phyloP scores from a whole-genome alignment of 2,329 filamentous ascomycete species.

The Colletotrichum horii region DNA sequence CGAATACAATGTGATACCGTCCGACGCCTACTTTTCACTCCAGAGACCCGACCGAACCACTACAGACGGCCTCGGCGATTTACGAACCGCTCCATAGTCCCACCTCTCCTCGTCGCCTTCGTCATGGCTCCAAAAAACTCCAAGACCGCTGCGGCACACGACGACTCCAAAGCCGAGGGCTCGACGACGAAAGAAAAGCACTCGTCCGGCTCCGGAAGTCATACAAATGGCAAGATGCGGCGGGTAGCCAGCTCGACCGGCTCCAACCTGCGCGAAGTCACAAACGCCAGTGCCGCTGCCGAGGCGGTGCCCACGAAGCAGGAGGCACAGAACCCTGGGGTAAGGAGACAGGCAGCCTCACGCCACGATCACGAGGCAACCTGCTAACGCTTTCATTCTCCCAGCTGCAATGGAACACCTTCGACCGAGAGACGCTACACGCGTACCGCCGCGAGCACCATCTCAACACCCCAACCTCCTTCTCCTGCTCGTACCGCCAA shows the following conservation, averaged over 20 bases:
- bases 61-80: background rate
- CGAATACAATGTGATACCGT: slow-evolving; percentile 16
- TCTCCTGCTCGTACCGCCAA: slow-evolving; percentile 67
- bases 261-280: slow-evolving; percentile 23
- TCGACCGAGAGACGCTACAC: slow-evolving; percentile 72
- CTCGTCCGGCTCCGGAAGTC: slow-evolving; percentile 34
- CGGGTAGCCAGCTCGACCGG: slow-evolving; percentile 59
- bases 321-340: slow-evolving; percentile 12
- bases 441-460: slow-evolving; percentile 77
- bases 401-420: slow-evolving; percentile 70
- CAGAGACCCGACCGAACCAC: slow-evolving; percentile 48
- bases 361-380: background rate
- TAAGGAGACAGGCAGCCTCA: slow-evolving; percentile 15
- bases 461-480: slow-evolving; percentile 73
- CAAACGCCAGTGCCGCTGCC: slow-evolving; percentile 32
- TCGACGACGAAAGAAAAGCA: slow-evolving; percentile 50
- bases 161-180: slow-evolving; percentile 50
- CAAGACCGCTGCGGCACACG: slow-evolving; percentile 37
- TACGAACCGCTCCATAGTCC: background rate
- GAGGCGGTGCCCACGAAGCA: slow-evolving; percentile 25
- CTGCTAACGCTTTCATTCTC: slow-evolving; percentile 9
- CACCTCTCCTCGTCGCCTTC: background rate
- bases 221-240: slow-evolving; percentile 59
- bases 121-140: slow-evolving; percentile 54
- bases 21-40: slow-evolving; percentile 46